Evolutionary conservation across 208 protist species (phyloP), one percentile per base, ranked within the genome.

Genomic region (Herpetomonas tarakana): DNA sequence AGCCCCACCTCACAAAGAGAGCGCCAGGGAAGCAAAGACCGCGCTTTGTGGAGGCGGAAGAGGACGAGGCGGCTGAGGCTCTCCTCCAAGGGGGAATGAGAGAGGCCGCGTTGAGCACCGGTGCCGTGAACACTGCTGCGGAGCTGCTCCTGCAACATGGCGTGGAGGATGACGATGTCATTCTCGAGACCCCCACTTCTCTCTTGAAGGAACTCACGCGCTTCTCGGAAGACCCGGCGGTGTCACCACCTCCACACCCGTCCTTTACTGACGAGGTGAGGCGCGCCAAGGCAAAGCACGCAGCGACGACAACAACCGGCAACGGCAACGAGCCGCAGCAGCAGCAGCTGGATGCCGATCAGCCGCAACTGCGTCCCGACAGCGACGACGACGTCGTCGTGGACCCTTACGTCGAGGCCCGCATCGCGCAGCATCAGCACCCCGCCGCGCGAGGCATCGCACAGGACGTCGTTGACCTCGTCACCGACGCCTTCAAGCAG

Each of bases 401-500:
- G 11, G 30, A 41, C 35, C 35, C 35, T 6, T 41, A 41, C 35
- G 35, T 41, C 2, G 58, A 45, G 51, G 6, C 30, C 63, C 28
- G 6, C 25, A 11, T 52, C 38, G 21, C 49, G 66, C 14, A 45
- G 53, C 19, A 57, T 50, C 31, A 31, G 60, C 81, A 88, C 66
- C 80, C 79, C 3, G 73, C 82, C 29, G 67, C 81, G 1, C 78
- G 80, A 28, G 83, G 86, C 6, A 74, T 93, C 0, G 77, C 81
- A 6, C 61, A 78, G 44, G 86, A 96, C 52, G 83, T 93, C 22
- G 82, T 95, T 57, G 73, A 93, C 52, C 67, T 96, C 26, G 90
- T 96, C 12, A 96, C 90, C 26, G 90, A 96, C 56, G 86, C 68
- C 19, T 93, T 92, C 59, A 68, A 68, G 22, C 65, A 76, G 60